Evolutionary conservation across 768 basidiomycete species (phyloP), one percentile per base, ranked within the genome.

Genomic region (Amanita brunnescens): DNA sequence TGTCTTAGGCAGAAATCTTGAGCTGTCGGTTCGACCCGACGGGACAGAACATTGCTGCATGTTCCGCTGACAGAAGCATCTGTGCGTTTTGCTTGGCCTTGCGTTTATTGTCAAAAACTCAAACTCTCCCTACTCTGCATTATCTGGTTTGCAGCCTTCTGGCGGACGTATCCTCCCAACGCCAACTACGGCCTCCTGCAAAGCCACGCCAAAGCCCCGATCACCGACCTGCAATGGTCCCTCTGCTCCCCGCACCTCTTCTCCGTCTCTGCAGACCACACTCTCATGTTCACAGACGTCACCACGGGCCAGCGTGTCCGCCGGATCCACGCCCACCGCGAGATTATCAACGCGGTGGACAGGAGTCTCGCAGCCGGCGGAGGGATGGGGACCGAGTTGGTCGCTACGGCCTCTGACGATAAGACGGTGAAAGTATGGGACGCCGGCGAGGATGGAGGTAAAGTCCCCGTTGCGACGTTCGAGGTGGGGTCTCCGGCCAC

Each of bases 21-120:
- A 88, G 88, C 58, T 91, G 92, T 70, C 79, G 91, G 58, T 98
- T 98, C 63, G 91, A 95, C 61, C 91, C 93, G 12, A 87, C 87
- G 2, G 96, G 96, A 3, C 86, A 94, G 64, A 90, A 89, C 57
- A 82, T 98, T 52, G 96, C 95, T 35, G 92, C 92, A 7, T 91
- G 87, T 62, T 93, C 91, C 12, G 78, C 87, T 2, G 95, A 99
- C 68, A 75, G 90, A 60, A 84, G 84, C 56, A 84, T 98, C 56
- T 95, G 93, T 91, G 60, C 66, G 91, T 81, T 21, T 46, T 54
- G 51, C 18, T 44, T 3, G 20, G 1, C n/a, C 5, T 20, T 18
- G 5, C 18, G 12, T n/a, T 6, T 4, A 21, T 26, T n/a, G 49
- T 6, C 43, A 6, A 26, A n/a, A 18, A 1, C 32, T 2, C 4